Base-by-base conservation (phyloP, 2,329 filamentous ascomycete genomes). In the Trichoderma sp. region DNA sequence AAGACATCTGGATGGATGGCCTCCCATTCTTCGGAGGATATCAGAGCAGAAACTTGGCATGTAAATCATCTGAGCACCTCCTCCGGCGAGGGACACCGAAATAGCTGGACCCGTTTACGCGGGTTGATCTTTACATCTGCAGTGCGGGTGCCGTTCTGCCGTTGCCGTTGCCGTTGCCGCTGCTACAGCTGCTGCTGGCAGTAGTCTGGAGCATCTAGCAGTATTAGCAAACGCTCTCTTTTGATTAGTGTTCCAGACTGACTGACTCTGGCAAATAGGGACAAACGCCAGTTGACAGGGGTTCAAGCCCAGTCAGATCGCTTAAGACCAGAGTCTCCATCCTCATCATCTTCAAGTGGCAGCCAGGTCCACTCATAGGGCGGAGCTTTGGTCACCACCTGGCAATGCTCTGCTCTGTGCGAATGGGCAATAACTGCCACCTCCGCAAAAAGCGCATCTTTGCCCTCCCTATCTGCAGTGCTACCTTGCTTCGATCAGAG, bases 301-400 rank as follows among this genome's bases (percentile, higher is more conserved):
- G n/a, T 35, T 24, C 59, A 12, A 50, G 59, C 38, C 69, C 38
- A 64, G 59, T 45, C 27, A 71, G 68, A 72, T 72, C 69, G 69
- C 69, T 72, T 72, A 64, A 50, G 62, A 35, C 56, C 16, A 21
- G 38, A 72, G 45, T 72, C 45, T 53, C 59, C 59, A 64, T 72
- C 56, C 56, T 69, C 69, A 72, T 50, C 38, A 21, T 50, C 45
- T 72, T 63, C 53, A 71, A 50, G 38, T 72, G 59, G 66, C 45
- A 69, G 66, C 41, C 27, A 56, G 66, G 59, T 53, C 69, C 69
- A 72, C 69, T 35, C 69, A 72, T 72, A 72, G 69, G 69, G 69
- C 69, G 69, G 69, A 72, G 69, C 69, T 72, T 63, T 72, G 69
- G 38, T 35, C 69, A 50, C 69, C 29, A 24, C 59, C 41, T 72